Percentiles rank a stretch among this genome's conserved stretches.
These are phyloP conservation scores for Cyclostephanos invisitatus DNA, from an alignment of 108 stramenopile genomes.

Conservation along the genomic window DNA sequence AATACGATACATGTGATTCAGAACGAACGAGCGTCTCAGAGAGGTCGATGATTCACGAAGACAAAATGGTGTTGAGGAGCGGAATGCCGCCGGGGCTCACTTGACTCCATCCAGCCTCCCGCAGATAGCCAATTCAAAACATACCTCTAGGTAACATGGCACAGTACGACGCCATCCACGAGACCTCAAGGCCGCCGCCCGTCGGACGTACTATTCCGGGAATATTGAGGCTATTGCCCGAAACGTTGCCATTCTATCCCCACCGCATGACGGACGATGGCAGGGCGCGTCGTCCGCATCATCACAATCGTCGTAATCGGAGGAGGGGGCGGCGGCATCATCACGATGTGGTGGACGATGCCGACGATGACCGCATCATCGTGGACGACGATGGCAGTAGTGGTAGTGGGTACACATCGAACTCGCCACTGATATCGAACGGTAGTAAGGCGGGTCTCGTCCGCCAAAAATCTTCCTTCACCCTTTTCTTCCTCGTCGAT, in stretches of 20 bases:
- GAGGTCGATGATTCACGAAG: no score
- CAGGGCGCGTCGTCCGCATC: neutral
- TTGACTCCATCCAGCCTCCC: no score
- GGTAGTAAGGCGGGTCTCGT: neutral
- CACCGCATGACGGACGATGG: neutral
- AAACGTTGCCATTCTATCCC: constrained; percentile 25
- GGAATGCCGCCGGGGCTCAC: no score
- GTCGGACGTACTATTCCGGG: constrained; percentile 1
- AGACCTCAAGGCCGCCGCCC: no score
- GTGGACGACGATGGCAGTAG: neutral
- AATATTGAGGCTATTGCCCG: constrained; percentile 22
- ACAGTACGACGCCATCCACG: no score
- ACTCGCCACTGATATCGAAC: neutral
- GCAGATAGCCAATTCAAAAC: no score
- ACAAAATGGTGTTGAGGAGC: no score
- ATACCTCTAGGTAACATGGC: no score
- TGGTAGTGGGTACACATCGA: neutral
- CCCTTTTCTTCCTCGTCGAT: constrained; percentile 45
- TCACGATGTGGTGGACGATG: neutral
- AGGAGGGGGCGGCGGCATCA: no score
- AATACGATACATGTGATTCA: no score
- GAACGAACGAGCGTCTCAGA: no score
- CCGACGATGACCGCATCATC: neutral
- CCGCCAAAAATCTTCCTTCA: constrained; percentile 11
- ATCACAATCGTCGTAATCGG: neutral